A percentile compares a stretch with the other conserved stretches of the same genome.
phyloP scores from a whole-genome alignment of 169 alveolate species.

The Theileria sp. region DNA sequence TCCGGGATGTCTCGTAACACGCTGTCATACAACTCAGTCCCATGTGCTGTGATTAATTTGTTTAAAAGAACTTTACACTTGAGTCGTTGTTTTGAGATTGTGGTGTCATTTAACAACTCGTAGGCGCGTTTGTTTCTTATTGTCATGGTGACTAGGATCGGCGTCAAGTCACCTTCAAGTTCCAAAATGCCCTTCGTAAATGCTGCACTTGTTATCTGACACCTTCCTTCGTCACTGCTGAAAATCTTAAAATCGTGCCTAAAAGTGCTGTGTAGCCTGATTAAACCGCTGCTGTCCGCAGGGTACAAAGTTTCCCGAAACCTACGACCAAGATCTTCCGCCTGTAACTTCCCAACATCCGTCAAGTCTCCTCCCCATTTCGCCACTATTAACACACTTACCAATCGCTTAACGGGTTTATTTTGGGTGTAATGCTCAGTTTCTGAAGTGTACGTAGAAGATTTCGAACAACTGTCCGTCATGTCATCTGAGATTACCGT shows the following conservation, averaged over 20 bases:
- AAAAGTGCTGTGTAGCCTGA: constrained; percentile 94
- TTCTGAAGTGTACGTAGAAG: background rate
- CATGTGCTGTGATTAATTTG: constrained; percentile 51
- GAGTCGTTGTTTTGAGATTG: constrained; percentile 64
- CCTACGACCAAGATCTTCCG: constrained; percentile 88
- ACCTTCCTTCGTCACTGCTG: constrained; percentile 97
- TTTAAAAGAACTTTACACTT: constrained; percentile 61
- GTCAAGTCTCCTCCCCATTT: constrained; percentile 99
- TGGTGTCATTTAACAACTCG: constrained; percentile 69
- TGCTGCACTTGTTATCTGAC: constrained; percentile 97
- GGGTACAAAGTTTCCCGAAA: constrained; percentile 89
- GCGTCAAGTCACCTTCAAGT: constrained; percentile 95
- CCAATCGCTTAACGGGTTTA: background rate
- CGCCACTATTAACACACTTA: constrained; percentile 89
- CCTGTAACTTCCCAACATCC: constrained; percentile 90
- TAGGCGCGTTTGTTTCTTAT: constrained; percentile 76
- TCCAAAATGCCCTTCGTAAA: constrained; percentile 95
- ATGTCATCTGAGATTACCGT: constrained; percentile 30
- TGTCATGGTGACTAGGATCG: constrained; percentile 93
- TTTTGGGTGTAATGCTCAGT: too few relatives aligned
- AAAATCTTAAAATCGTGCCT: constrained; percentile 97
- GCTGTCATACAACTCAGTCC: constrained; percentile 38
- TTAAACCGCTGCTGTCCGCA: constrained; percentile 89
- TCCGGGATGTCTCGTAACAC: constrained; percentile 46
- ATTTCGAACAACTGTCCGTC: background rate